Evolutionary conservation across 768 basidiomycete species (phyloP), one percentile per base, ranked within the genome.

Genomic region (Boletus rufocinnamomeus): DNA sequence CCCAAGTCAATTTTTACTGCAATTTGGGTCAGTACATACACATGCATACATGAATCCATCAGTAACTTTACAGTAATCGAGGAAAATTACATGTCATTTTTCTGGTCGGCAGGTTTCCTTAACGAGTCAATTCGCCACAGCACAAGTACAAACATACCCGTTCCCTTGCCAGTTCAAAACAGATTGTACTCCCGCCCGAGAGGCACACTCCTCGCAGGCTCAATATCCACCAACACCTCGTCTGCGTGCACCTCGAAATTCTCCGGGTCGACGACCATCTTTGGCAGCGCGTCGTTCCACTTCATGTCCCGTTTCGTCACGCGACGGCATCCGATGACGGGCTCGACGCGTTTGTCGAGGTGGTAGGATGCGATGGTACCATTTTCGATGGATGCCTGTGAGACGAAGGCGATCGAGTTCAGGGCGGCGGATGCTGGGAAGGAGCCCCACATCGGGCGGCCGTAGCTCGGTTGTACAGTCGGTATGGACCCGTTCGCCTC

Each of bases 401-500:
- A 95, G 38, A 96, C 93, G 74, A 97, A 99, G 5, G 87, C 77
- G 53, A 95, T 78, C 0, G 94, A 96, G 75, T 90, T 91, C 52
- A 87, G 80, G 0, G 91, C 89, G 0, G 93, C 96, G 3, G 93
- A 86, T 2, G 79, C 76, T 0, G 93, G 78, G 59, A 89, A 77
- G 30, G 87, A 73, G 16, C 92, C 96, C 95, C 95, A 99, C 97
- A 98, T 98, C 1, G 93, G 93, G 45, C 88, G 84, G 10, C 86
- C 84, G 60, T 84, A 84, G 69, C 87, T 83, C 0, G 97, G 97
- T 70, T 98, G 95, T 0, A 99, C 93, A 2, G 93, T 91, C 14
- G 97, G 95, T 61, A 99, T 98, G 9, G 94, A 95, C 2, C 83
- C 97, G 72, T 98, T 98, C 0, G 96, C 91, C 46, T 99, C 97